These are phyloP conservation scores for Macaranga tanarius DNA, from an alignment of 441 rosid genomes.

Conservation along the genomic window DNA sequence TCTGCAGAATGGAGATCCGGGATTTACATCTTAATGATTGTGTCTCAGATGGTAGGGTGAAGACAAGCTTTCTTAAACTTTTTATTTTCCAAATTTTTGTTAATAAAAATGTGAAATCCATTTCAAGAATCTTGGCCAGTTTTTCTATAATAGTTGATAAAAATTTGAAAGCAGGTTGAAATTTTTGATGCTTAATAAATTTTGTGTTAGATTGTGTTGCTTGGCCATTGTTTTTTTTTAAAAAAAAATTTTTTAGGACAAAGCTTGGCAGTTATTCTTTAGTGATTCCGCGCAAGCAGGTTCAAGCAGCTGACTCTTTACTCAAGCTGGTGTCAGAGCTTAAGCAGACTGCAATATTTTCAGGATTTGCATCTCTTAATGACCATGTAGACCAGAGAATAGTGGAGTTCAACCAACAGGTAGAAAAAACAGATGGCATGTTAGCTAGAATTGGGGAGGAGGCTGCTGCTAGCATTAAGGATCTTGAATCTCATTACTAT, in stretches of 20 bases:
- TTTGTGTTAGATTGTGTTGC: neutral
- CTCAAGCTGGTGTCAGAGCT: conserved; percentile 81
- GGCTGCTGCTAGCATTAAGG: conserved; percentile 84
- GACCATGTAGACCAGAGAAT: conserved; percentile 84
- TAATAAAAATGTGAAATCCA: no score
- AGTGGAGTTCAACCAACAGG: conserved; percentile 56
- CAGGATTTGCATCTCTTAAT: conserved; percentile 85
- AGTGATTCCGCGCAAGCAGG: conserved; percentile 36
- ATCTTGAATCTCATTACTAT: conserved; percentile 77
- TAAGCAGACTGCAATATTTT: conserved; percentile 83
- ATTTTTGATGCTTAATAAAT: no score
- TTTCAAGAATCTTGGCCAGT: no score
- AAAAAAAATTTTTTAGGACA: no score
- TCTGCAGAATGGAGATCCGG: neutral
- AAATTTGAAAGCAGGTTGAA: no score
- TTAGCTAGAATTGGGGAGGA: conserved; percentile 73
- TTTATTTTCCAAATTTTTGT: no score
- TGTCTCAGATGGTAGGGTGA: neutral
- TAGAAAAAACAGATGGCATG: conserved; percentile 59
- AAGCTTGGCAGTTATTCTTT: neutral
- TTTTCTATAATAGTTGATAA: no score
- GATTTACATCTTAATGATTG: neutral
- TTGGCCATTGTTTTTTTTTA: neutral
- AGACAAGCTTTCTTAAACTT: neutral
- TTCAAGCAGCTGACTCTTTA: conserved; percentile 86